Base-by-base conservation (phyloP, 1,139 yeast genomes). In the Taphrina pruni region DNA sequence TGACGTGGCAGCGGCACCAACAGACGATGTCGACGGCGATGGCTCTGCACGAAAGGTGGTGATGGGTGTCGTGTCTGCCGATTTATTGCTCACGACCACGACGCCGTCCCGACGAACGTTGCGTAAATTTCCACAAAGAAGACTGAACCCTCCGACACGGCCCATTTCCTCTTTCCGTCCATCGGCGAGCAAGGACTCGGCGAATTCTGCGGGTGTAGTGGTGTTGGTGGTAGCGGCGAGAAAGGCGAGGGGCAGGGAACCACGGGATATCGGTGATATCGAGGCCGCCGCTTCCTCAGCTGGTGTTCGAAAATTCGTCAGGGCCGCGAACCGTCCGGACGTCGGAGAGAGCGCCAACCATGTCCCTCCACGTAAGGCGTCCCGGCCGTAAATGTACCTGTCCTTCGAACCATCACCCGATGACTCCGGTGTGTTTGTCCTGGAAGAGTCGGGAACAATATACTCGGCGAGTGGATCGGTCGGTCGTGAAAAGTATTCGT, bases 111-210 rank as follows among this genome's bases (percentile, higher is more conserved):
- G 51, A 20, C 20, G 20, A 6, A 72, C 48, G 62, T 60, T 58
- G 5, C 74, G 72, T 9, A 87, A 76, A 65, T 83, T 81, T 0
- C 97, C 98, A 76, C 87, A 89, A 55, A 94, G 78, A 72, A 94
- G 79, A 7, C 89, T 87, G 77, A 93, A 93, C n/a, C 96, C 97
- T 0, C 97, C 97, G 21, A 92, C 85, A 35, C 89, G 83, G 52
- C 1, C 36, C 35, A n/a, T 50, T 35, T 50, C 54, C 54, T 50
- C n/a, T 6, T 21, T 21, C 1, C 36, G 54, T 1, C 82, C 79
- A 4, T 77, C 73, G 9, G 38, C 48, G 11, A 54, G 4, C 1
- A 81, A 75, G 20, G 81, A 77, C 12, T 68, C 45, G 9, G 70
- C 70, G 14, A 76, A 73, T 94, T 90, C 84, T 68, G 81, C 82